Conservation (phyloP, 2,329 filamentous ascomycete genomes). For the Fusarium multiceps region DNA sequence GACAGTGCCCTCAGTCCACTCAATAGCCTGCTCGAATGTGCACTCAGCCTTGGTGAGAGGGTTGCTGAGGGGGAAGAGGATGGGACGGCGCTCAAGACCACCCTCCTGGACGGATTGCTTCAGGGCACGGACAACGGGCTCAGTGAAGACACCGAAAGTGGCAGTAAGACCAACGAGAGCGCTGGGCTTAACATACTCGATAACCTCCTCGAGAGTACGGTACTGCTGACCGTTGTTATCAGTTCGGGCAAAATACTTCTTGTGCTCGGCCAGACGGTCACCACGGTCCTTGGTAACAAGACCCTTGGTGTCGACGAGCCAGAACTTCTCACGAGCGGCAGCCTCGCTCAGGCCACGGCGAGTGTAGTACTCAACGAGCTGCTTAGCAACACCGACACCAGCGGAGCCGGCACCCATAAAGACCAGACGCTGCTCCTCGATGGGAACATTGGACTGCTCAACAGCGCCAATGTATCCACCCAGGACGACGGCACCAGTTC, state of each 20-base stretch:
- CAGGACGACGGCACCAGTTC: conserved; percentile 93
- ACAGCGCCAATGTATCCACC: conserved; percentile 82
- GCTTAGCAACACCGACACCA: conserved; percentile 96
- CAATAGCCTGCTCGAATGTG: conserved; percentile 92
- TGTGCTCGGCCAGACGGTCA: conserved; percentile 92
- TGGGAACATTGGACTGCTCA: conserved; percentile 84
- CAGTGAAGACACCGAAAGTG: conserved; percentile 93
- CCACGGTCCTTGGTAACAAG: conserved; percentile 93
- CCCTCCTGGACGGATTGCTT: conserved; percentile 72
- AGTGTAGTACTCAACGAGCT: conserved; percentile 97
- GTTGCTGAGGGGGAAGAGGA: conserved; percentile 97
- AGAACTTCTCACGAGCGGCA: conserved; percentile 91
- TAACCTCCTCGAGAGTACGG: conserved; percentile 87
- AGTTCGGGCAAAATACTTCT: conserved; percentile 74
- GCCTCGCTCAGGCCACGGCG: conserved; percentile 90
- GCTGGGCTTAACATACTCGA: conserved; percentile 94
- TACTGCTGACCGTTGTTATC: conserved; percentile 76
- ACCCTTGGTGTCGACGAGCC: conserved; percentile 96
- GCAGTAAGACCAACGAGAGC: conserved; percentile 95
- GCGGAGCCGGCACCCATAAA: conserved; percentile 97
- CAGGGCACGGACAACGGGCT: conserved; percentile 79
- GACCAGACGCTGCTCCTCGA: conserved; percentile 91
- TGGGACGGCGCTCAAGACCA: conserved; percentile 79
- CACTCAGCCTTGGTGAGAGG: conserved; percentile 97
- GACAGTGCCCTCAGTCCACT: conserved; percentile 88